These are phyloP conservation scores for Cyclotella cryptica DNA, from an alignment of 108 stramenopile genomes.

Conservation along the genomic window DNA sequence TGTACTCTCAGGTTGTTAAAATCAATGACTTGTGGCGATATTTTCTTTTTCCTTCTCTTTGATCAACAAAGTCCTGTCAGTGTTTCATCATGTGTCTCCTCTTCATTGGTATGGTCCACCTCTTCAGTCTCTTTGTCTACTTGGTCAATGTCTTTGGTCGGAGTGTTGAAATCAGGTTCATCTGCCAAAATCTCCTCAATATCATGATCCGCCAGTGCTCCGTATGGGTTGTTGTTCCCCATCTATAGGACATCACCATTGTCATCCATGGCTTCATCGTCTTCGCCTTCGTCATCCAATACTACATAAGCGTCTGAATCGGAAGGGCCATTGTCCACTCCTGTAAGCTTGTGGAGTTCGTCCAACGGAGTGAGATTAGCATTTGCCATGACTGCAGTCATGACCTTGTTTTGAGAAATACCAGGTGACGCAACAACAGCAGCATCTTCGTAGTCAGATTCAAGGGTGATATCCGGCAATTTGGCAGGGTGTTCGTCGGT, in stretches of 20 bases:
- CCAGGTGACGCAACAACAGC: too few species aligned
- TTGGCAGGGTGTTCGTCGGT: neutral
- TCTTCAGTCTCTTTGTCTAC: too few species aligned
- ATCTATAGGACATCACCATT: too few species aligned
- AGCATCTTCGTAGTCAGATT: neutral
- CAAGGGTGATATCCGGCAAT: neutral
- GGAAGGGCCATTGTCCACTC: neutral
- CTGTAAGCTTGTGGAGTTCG: neutral
- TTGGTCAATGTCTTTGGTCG: too few species aligned
- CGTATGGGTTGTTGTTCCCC: too few species aligned
- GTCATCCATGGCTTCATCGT: too few species aligned
- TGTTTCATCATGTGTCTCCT: neutral
- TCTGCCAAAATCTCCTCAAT: conserved; percentile 3
- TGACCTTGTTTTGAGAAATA: too few species aligned
- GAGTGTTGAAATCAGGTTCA: neutral
- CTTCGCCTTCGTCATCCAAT: neutral
- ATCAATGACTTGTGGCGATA: too few species aligned
- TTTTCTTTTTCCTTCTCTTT: too few species aligned
- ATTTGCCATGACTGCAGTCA: neutral
- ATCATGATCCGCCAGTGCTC: too few species aligned
- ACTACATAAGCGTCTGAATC: neutral
- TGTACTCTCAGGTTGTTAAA: too few species aligned
- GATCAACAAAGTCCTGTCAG: neutral
- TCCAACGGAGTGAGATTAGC: neutral
- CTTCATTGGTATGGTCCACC: neutral